phyloP scores from a whole-genome alignment of 768 basidiomycete genomes.

The Chalciporus chontae region DNA sequence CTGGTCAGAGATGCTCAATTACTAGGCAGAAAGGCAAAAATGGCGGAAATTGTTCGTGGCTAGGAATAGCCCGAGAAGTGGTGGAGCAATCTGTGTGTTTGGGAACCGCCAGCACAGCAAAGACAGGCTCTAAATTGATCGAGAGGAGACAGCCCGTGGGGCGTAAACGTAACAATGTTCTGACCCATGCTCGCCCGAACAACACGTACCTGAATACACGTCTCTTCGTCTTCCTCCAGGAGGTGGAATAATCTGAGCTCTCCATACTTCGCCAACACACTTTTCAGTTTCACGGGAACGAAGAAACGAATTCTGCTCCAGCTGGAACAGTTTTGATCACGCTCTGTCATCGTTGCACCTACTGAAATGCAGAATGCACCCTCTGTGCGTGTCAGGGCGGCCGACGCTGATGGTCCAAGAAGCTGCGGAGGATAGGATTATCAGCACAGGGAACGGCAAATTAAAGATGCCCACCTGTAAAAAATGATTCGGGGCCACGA shows the following conservation, averaged over 20 bases:
- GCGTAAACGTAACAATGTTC: background rate
- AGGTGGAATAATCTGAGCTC: conserved; percentile 29
- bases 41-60: background rate
- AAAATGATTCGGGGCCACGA: conserved; percentile 45
- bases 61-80: conserved; percentile 4
- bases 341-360: conserved; percentile 20
- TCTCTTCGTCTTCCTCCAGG: conserved; percentile 24
- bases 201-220: conserved; percentile 27
- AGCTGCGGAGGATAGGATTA: conserved; percentile 35
- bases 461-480: conserved; percentile 34
- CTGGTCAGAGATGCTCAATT: conserved; percentile 13
- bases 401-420: conserved; percentile 45
- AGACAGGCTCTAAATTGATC: background rate
- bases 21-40: conserved; percentile 1
- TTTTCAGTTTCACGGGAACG: conserved; percentile 29
- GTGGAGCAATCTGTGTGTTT: conserved; percentile 3
- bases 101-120: background rate
- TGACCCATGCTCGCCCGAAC: background rate
- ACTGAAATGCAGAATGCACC: conserved; percentile 50
- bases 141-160: background rate
- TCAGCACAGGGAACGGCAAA: conserved; percentile 2
- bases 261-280: conserved; percentile 28
- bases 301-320: conserved; percentile 25
- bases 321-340: conserved; percentile 19
- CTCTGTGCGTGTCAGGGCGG: conserved; percentile 49